These are phyloP conservation scores for Rhodotorula sp. DNA, from an alignment of 1,284 basidiomycete species.

Conservation along the genomic window DNA sequence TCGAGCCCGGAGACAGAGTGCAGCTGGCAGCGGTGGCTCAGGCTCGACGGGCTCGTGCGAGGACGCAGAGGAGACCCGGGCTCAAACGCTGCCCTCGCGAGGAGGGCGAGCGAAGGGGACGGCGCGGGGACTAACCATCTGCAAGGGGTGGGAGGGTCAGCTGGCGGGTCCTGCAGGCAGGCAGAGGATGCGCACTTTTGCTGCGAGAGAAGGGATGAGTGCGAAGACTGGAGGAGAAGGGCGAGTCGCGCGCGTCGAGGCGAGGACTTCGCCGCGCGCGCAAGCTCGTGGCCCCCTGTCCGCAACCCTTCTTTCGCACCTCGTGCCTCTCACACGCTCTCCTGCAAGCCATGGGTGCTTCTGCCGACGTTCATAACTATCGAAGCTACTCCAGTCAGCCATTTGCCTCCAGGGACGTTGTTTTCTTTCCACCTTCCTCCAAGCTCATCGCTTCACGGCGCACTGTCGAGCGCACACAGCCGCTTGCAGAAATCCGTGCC, in stretches of 20 bases:
- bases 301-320: not conserved
- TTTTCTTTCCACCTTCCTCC: too few relatives aligned
- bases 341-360: too few relatives aligned
- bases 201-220: not conserved
- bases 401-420: too few relatives aligned
- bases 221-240: not conserved
- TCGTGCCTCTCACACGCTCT: too few relatives aligned
- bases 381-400: too few relatives aligned
- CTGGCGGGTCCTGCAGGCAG: too few relatives aligned
- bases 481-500: too few relatives aligned
- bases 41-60: not conserved
- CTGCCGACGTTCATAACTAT: too few relatives aligned
- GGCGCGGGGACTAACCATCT: constrained; percentile 7
- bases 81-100: constrained; percentile 2
- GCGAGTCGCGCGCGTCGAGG: not conserved
- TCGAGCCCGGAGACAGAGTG: not conserved
- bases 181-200: not conserved
- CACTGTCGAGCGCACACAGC: too few relatives aligned
- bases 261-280: not conserved
- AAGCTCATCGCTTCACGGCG: too few relatives aligned
- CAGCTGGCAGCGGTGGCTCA: not conserved
- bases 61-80: not conserved
- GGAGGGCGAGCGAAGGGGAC: not conserved
- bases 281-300: not conserved
- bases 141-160: not conserved